Percentiles rank a stretch among this genome's conserved stretches.
Conservation (phyloP, 495 filamentous ascomycete genomes). For the Hyaloscypha finlandica region DNA sequence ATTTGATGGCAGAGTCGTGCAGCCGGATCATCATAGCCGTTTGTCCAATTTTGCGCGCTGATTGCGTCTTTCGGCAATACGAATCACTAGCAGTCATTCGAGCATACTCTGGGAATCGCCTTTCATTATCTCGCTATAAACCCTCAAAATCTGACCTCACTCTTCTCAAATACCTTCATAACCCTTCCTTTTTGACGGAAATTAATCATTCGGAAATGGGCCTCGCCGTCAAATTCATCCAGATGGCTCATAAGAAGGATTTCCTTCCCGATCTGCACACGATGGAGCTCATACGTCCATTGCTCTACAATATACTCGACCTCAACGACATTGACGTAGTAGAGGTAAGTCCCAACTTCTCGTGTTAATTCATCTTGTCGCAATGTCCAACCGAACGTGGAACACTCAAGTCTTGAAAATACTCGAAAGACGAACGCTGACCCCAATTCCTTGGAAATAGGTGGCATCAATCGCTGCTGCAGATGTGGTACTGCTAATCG, state of each 20-base stretch:
- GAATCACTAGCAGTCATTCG: background rate
- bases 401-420: too few species aligned
- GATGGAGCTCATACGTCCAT: background rate
- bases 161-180: background rate
- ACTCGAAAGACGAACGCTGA: too few species aligned
- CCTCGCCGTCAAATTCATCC: background rate
- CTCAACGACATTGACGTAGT: conserved; percentile 49
- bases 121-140: background rate
- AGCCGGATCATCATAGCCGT: conserved; percentile 54
- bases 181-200: background rate
- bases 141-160: background rate
- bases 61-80: conserved; percentile 10
- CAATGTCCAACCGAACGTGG: too few species aligned
- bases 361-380: too few species aligned
- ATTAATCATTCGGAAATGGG: background rate
- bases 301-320: background rate
- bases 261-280: background rate
- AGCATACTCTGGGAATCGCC: background rate
- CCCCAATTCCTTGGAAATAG: too few species aligned
- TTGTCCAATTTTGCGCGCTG: conserved; percentile 5
- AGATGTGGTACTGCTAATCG: conserved; percentile 36
- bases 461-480: conserved; percentile 48
- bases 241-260: too few species aligned
- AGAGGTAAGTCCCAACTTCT: conserved; percentile 20
- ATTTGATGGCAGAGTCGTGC: conserved; percentile 67